Conservation (phyloP, 306 rosid species). For the Medicago ruthenica region DNA sequence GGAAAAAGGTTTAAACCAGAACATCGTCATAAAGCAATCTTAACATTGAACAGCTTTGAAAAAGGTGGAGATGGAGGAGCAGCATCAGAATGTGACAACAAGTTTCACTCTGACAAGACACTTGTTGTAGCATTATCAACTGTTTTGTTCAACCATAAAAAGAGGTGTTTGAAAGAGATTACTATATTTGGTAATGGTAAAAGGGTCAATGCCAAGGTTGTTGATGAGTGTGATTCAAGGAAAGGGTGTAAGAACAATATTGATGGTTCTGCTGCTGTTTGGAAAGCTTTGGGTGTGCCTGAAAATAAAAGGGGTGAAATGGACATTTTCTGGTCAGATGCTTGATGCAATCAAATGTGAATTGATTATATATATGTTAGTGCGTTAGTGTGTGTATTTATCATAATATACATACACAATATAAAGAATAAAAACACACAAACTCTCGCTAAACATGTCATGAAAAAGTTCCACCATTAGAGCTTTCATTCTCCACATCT, state of each 20-base stretch:
- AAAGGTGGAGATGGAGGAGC: conserved; percentile 46
- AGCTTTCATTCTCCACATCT: no score
- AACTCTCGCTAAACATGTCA: no score
- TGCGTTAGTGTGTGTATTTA: not conserved
- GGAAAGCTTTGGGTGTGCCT: conserved; percentile 53
- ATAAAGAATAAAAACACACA: no score
- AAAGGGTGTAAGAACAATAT: conserved; percentile 46
- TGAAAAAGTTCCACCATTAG: no score
- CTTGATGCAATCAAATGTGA: not conserved
- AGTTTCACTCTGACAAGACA: conserved; percentile 45
- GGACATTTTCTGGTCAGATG: conserved; percentile 40
- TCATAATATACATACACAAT: no score
- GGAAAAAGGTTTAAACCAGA: conserved; percentile 38
- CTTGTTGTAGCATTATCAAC: conserved; percentile 62
- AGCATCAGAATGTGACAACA: conserved; percentile 38
- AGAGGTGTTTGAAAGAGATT: conserved; percentile 51
- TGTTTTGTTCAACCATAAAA: conserved; percentile 47
- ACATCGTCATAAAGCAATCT: conserved; percentile 39
- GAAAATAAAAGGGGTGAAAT: conserved; percentile 38
- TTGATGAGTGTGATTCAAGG: conserved; percentile 69
- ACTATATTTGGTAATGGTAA: conserved; percentile 56
- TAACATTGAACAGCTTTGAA: conserved; percentile 59
- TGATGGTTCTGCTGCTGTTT: conserved; percentile 59
- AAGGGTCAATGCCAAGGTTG: conserved; percentile 57
- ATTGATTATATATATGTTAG: not conserved